Evolutionary conservation across 2,329 filamentous ascomycete species (phyloP).

Genomic region (Bipolaris cookei): DNA sequence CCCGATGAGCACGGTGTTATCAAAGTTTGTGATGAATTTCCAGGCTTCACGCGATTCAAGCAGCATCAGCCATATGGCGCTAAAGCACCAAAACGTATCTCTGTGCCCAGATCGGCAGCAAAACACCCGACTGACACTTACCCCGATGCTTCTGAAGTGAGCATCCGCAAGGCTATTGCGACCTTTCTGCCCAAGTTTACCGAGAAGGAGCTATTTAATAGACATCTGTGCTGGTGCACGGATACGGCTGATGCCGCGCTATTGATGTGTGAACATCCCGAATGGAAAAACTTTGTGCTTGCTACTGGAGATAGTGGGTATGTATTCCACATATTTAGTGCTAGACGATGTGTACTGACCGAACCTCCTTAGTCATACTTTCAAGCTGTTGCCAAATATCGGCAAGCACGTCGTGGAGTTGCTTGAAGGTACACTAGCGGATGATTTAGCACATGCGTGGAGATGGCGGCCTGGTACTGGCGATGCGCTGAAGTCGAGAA

Average conservation of each 20-base stretch:
- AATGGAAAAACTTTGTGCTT: constrained; percentile 57
- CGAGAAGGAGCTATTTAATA: constrained; percentile 52
- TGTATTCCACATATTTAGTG: constrained; percentile 21
- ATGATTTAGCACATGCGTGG: constrained; percentile 53
- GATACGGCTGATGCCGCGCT: constrained; percentile 68
- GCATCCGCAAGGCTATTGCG: constrained; percentile 44
- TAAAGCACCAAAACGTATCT: constrained; percentile 59
- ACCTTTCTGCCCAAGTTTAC: constrained; percentile 54
- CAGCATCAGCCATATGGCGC: constrained; percentile 54
- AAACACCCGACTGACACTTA: constrained; percentile 53
- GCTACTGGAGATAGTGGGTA: constrained; percentile 57
- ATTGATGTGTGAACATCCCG: constrained; percentile 61
- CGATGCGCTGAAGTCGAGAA: constrained; percentile 53
- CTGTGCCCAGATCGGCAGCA: constrained; percentile 56
- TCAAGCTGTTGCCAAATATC: constrained; percentile 56
- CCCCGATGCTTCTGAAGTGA: constrained; percentile 55
- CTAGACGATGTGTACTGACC: constrained; percentile 2
- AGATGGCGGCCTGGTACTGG: constrained; percentile 54
- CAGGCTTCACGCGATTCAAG: constrained; percentile 53
- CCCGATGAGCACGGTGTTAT: constrained; percentile 55
- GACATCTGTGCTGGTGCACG: constrained; percentile 64
- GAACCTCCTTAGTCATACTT: constrained; percentile 48
- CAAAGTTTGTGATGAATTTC: constrained; percentile 64
- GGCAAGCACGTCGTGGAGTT: constrained; percentile 57
- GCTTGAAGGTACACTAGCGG: constrained; percentile 50